A percentile compares a stretch with the other conserved stretches of the same genome.
Evolutionary conservation across 495 filamentous ascomycete genomes (phyloP).

Genomic region (Daldinia grandis): DNA sequence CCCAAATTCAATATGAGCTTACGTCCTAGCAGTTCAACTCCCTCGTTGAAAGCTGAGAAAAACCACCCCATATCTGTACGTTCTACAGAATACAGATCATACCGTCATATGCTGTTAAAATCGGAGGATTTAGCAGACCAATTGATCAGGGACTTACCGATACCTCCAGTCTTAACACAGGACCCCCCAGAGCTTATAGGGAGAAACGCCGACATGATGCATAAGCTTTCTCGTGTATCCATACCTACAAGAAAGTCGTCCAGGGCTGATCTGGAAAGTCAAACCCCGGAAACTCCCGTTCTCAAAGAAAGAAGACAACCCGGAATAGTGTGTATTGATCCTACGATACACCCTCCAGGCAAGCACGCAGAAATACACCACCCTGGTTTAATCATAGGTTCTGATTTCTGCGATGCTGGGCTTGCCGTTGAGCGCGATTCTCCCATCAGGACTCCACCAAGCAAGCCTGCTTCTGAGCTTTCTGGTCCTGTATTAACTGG

Average conservation of each 20-base stretch:
- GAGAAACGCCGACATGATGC: conserved; percentile 10
- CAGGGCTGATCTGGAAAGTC: neutral
- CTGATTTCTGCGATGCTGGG: conserved; percentile 33
- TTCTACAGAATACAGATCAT: conserved; percentile 24
- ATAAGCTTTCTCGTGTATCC: conserved; percentile 12
- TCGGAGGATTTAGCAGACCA: conserved; percentile 19
- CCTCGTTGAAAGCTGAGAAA: conserved; percentile 29
- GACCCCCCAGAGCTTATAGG: neutral
- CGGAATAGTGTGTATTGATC: conserved; percentile 26
- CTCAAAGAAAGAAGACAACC: conserved; percentile 9
- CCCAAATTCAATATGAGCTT: conserved; percentile 5
- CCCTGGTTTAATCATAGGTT: conserved; percentile 16
- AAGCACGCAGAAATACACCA: conserved; percentile 22
- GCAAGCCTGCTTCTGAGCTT: conserved; percentile 10
- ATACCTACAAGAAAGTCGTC: conserved; percentile 16
- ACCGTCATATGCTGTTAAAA: conserved; percentile 38
- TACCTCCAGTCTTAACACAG: conserved; percentile 37
- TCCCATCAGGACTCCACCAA: conserved; percentile 30
- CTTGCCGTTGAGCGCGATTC: conserved; percentile 24
- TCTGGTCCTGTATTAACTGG: conserved; percentile 23
- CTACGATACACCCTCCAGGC: conserved; percentile 20
- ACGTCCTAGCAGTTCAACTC: conserved; percentile 33
- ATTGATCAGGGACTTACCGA: conserved; percentile 30
- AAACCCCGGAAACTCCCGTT: neutral
- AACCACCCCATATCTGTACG: conserved; percentile 31